Conservation (phyloP, 805 yeast species). For the Metschnikowia proteae region DNA sequence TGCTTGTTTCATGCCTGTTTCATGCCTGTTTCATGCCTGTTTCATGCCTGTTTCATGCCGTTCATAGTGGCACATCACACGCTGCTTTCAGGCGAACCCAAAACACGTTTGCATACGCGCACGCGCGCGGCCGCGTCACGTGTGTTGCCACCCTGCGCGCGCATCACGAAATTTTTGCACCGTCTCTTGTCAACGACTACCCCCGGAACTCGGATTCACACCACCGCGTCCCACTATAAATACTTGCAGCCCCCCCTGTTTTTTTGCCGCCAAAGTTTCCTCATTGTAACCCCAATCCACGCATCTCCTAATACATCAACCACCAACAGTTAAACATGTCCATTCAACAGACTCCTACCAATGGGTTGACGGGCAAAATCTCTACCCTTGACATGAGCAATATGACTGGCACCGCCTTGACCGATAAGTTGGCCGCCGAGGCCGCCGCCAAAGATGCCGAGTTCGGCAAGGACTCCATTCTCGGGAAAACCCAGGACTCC, state of each 20-base stretch:
- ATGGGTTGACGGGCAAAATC: slow-evolving; percentile 44
- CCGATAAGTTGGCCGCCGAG: slow-evolving; percentile 42
- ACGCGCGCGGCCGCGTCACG: slow-evolving; percentile 7
- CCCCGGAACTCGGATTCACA: slow-evolving; percentile 14
- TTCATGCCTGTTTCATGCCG: background rate
- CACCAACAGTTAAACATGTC: slow-evolving; percentile 9
- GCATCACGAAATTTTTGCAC: slow-evolving; percentile 9
- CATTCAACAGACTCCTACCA: slow-evolving; percentile 45
- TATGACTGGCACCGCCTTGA: slow-evolving; percentile 33
- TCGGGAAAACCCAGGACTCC: slow-evolving; percentile 14
- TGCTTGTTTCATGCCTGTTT: background rate
- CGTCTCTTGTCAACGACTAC: slow-evolving; percentile 6
- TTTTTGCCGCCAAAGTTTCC: background rate
- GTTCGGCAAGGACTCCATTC: slow-evolving; percentile 18
- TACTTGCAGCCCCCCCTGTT: slow-evolving; percentile 4
- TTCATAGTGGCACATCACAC: background rate
- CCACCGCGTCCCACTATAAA: slow-evolving; percentile 11
- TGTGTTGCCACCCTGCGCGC: slow-evolving; percentile 2
- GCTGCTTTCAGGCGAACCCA: background rate
- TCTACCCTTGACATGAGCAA: slow-evolving; percentile 36
- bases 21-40: background rate
- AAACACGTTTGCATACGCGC: slow-evolving; percentile 8
- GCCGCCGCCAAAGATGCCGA: slow-evolving; percentile 18
- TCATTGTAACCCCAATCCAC: background rate
- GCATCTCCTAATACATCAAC: no score